Percentiles rank a stretch among this genome's conserved stretches.
Evolutionary conservation across 805 yeast genomes (phyloP).

Genomic region (Cyberlindnera maritima): DNA sequence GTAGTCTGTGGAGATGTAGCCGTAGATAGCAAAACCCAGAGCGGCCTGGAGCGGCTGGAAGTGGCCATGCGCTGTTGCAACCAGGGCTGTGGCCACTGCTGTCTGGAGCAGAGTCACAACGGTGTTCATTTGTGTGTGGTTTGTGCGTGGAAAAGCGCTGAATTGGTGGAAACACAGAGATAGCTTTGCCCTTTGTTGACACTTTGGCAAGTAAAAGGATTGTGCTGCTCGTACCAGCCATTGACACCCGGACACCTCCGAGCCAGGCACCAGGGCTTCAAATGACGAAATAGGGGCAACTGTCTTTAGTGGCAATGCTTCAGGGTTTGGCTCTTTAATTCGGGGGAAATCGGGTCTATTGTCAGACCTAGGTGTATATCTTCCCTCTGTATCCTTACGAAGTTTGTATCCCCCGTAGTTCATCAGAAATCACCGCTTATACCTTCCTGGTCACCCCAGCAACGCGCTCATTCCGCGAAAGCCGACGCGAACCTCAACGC

Average conservation of each 20-base stretch:
- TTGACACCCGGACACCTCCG: not conserved
- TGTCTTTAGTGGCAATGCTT: too few species aligned
- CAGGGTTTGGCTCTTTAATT: too few species aligned
- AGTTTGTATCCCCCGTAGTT: too few species aligned
- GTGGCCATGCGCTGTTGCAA: conserved; percentile 23
- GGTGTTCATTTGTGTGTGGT: not conserved
- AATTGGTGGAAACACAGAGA: not conserved
- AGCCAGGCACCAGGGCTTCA: conserved; percentile 2
- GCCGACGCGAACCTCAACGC: not conserved
- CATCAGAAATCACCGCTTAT: not conserved
- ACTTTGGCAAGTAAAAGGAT: not conserved
- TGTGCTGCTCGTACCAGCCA: not conserved
- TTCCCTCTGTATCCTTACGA: too few species aligned
- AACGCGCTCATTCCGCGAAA: not conserved
- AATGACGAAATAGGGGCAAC: not conserved
- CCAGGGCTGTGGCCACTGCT: conserved; percentile 13
- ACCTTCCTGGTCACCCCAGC: not conserved
- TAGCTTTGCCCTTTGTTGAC: not conserved
- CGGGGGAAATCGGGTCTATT: too few species aligned
- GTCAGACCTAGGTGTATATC: too few species aligned
- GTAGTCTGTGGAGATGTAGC: conserved; percentile 55
- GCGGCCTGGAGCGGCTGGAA: conserved; percentile 40
- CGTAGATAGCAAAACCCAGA: conserved; percentile 63
- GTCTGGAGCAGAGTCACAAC: not conserved
- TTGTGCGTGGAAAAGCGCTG: too few species aligned